phyloP scores from a whole-genome alignment of 345 rosid species.

The Citropsis articulata region DNA sequence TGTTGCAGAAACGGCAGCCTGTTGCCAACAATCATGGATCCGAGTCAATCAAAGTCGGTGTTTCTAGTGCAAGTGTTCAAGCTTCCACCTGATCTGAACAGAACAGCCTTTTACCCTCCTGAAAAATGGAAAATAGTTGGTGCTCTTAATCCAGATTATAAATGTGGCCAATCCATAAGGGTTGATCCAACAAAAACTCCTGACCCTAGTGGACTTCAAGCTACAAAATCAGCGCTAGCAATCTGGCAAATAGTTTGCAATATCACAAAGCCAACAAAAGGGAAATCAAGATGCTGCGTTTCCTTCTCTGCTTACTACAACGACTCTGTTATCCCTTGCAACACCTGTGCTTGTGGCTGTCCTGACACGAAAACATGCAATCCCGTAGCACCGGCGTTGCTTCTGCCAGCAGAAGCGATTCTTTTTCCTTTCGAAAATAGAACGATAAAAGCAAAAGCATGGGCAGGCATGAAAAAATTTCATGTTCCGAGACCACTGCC shows the following conservation, averaged over 20 bases:
- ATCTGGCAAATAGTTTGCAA: constrained; percentile 66
- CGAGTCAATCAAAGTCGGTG: constrained; percentile 27
- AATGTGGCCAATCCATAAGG: constrained; percentile 41
- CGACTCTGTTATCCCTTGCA: constrained; percentile 51
- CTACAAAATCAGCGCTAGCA: constrained; percentile 31
- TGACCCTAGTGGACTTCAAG: constrained; percentile 38
- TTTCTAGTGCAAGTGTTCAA: constrained; percentile 51
- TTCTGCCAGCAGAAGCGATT: constrained; percentile 33
- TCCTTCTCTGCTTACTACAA: constrained; percentile 58
- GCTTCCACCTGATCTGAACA: constrained; percentile 50
- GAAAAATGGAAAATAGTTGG: constrained; percentile 48
- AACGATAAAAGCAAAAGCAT: constrained; percentile 29
- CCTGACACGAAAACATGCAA: constrained; percentile 33
- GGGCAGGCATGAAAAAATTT: constrained; percentile 28
- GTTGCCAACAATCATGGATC: constrained; percentile 40
- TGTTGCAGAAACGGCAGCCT: constrained; percentile 56
- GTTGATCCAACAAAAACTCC: constrained; percentile 41
- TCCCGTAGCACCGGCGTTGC: constrained; percentile 32
- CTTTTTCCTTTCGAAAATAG: constrained; percentile 50
- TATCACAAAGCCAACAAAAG: constrained; percentile 28
- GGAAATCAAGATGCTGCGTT: constrained; percentile 46
- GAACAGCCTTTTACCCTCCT: constrained; percentile 40
- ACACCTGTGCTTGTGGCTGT: constrained; percentile 54
- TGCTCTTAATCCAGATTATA: constrained; percentile 31
- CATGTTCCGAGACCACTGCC: constrained; percentile 33